Evolutionary conservation across 345 rosid genomes (phyloP).

Genomic region (Microthlaspi erraticum): DNA sequence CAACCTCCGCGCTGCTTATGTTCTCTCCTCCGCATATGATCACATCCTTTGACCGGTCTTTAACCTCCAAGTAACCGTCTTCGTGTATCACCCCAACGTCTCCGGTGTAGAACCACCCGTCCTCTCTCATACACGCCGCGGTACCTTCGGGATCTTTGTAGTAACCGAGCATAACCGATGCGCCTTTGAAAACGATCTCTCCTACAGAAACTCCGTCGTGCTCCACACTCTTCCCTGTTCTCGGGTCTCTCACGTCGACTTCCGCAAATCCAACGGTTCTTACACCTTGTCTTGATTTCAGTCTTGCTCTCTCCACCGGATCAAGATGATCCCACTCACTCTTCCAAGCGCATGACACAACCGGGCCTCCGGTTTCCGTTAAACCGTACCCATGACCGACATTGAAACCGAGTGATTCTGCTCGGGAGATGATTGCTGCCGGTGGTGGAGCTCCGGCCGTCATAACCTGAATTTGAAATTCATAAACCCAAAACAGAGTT

Average conservation of each 20-base stretch:
- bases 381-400: conserved; percentile 67
- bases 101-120: conserved; percentile 70
- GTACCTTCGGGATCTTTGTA: conserved; percentile 59
- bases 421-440: conserved; percentile 49
- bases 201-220: conserved; percentile 59
- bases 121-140: conserved; percentile 47
- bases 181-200: conserved; percentile 61
- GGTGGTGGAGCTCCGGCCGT: conserved; percentile 70
- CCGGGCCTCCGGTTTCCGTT: conserved; percentile 65
- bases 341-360: conserved; percentile 63
- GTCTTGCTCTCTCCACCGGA: conserved; percentile 46
- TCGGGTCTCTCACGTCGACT: conserved; percentile 52
- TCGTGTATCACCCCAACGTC: conserved; percentile 65
- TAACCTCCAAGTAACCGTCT: conserved; percentile 65
- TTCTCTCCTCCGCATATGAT: conserved; percentile 76
- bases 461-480: conserved; percentile 40
- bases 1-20: conserved; percentile 60
- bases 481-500: conserved; percentile 17
- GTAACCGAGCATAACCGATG: conserved; percentile 67
- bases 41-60: conserved; percentile 67
- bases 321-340: conserved; percentile 55
- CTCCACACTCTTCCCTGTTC: conserved; percentile 51
- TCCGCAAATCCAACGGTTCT: conserved; percentile 47
- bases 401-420: conserved; percentile 57
- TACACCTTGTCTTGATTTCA: conserved; percentile 67